Evolutionary conservation across 2,329 filamentous ascomycete genomes (phyloP), one percentile per base, ranked within the genome.

Genomic region (Cordyceps cicadae): DNA sequence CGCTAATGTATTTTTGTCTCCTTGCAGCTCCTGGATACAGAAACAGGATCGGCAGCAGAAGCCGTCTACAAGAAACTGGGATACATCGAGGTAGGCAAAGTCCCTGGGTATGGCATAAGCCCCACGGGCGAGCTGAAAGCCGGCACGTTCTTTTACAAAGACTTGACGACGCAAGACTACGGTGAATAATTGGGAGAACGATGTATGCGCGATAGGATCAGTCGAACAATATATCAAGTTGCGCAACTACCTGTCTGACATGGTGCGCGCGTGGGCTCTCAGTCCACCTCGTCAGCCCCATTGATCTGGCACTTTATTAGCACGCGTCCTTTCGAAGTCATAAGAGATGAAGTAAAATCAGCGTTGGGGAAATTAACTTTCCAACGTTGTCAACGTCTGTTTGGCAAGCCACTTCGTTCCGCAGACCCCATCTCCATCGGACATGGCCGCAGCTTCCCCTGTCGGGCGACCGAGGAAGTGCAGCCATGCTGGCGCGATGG

Each of bases 91-190:
- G 70, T 81, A 17, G 84, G 84, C 29, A 77, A 75, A 55, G 77
- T 87, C 37, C 82, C 82, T 17, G 76, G 75, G 50, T 84, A 81
- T 71, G 77, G 75, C 55, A 71, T 79, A 60, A 79, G 75, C 64
- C 80, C 79, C 19, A 74, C 74, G 12, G 77, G 80, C 29, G 76
- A 75, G 50, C 69, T 81, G 59, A 78, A 76, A 64, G 79, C 79
- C 63, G 79, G 78, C 57, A 77, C 79, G 0, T 82, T 85, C 65
- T 83, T 85, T 66, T 87, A 85, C 70, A 86, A 86, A 70, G 76
- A 82, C 61, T 71, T 87, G 21, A 54, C 58, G 32, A 24, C 17
- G 15, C 58, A 54, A 24, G 51, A 32, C n/a, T 54, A 50, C 24
- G 49, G 15, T 17, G 50, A 53, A 48, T 60, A 39, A 39, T 19